Base-by-base conservation (phyloP, 2,329 filamentous ascomycete genomes). In the Fonsecaea pugnacius region DNA sequence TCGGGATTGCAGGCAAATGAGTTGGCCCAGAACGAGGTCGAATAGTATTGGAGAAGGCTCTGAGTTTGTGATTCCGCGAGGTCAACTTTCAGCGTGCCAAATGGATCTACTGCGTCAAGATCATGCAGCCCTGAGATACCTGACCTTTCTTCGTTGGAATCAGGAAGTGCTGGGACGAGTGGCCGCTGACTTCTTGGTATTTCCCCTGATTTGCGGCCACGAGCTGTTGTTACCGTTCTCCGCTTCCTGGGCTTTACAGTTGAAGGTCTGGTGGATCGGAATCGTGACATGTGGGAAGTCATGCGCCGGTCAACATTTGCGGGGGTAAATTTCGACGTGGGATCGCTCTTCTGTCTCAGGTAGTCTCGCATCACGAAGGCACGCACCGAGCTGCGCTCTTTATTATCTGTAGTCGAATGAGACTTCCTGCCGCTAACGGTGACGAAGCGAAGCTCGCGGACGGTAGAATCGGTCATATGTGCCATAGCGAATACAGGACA, bases 1-100 rank as follows among this genome's bases (percentile, higher is more conserved):
- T 67, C 65, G n/a, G 65, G 63, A 50, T 67, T 67, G 59, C 62
- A 62, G 10, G 65, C 62, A 52, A 57, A 62, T 16, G 62, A 67
- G 33, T 67, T 67, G 27, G 65, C 62, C 62, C 62, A 64, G 35
- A 64, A 67, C 7, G 58, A 56, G 24, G 52, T 61, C n/a, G 51
- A 55, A 33, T 67, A 67, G 50, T 67, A 67, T 33, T 67, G 58
- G 33, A 67, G 58, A 27, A 67, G 58, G 43, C 46, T 51, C 18
- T 51, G 58, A 3, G 62, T 57, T 21, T 66, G 48, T 14, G 64
- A 35, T 18, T 52, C 52, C 16, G 56, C 60, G 21, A 66, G 50
- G 38, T 66, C 64, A 35, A 66, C 30, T 1, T 57, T n/a, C 27
- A 66, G 27, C 24, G 57, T 58, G 6, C 58, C 48, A 18, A 63